Evolutionary conservation across 2,329 filamentous ascomycete genomes (phyloP), one percentile per base, ranked within the genome.

Genomic region (Aspergillus fumigatus): DNA sequence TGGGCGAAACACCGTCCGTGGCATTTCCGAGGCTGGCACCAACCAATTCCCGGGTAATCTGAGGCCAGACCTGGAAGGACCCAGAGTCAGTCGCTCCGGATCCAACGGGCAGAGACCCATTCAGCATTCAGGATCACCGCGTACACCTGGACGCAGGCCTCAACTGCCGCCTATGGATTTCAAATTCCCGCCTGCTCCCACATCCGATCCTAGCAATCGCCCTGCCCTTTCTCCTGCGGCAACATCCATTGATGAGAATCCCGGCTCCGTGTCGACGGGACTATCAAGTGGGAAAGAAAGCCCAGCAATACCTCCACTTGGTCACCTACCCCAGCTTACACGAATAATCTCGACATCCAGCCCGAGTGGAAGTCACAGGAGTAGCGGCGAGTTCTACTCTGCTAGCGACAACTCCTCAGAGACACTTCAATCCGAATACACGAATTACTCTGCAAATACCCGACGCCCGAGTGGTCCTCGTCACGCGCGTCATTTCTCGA

Each of bases 361-460:
- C 65, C 80, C 89, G 62, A 84, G 84, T 58, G 85, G 84, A 53
- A 97, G 93, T 27, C 92, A 91, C 25, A 82, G 94, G 65, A 96
- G 90, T 62, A 99, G 94, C 70, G 89, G 89, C 53, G 94, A 99
- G 68, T 95, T 97, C 67, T 97, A 96, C 73, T 92, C 92, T 1
- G 77, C 93, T 71, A 97, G 93, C 77, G 97, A 97, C 70, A 88
- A 96, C 68, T 97, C 94, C 6, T 90, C 89, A 17, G 94, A 99
- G 72, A 99, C 94, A 3, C 72, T 97, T 50, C 88, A 88, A 10
- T 99, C 94, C 0, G 94, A 97, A 73, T 95, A 96, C 68, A 83
- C 81, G 23, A 75, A 75, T 68, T 65, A 79, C 56, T 72, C 73
- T 0, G 59, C 74, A 47, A 75, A 80, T 47, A 70, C 88, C 14